These are phyloP conservation scores for Sclerotinia glacialis DNA, from an alignment of 2,329 filamentous ascomycete genomes.

Conservation along the genomic window DNA sequence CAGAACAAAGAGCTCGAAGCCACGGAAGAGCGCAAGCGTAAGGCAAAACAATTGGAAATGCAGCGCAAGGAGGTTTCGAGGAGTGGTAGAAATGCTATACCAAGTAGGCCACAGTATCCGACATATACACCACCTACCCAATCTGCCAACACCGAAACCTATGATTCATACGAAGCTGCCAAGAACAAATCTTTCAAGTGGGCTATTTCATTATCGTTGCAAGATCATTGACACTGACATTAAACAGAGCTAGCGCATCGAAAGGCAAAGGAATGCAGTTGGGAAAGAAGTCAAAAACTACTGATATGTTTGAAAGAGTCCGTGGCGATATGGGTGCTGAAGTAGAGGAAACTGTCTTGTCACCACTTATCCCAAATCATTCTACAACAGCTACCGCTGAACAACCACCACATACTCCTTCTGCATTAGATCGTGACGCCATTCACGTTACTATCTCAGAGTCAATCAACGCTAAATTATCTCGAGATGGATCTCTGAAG, in stretches of 20 bases:
- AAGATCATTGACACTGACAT: conserved; percentile 33
- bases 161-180: conserved; percentile 93
- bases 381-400: conserved; percentile 51
- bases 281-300: conserved; percentile 97
- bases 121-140: conserved; percentile 81
- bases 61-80: conserved; percentile 95
- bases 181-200: conserved; percentile 93
- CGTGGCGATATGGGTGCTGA: conserved; percentile 87
- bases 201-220: conserved; percentile 36
- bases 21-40: conserved; percentile 95
- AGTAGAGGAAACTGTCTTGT: conserved; percentile 62
- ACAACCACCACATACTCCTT: conserved; percentile 53
- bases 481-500: conserved; percentile 81
- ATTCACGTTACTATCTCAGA: conserved; percentile 88
- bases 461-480: conserved; percentile 84
- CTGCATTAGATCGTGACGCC: conserved; percentile 74
- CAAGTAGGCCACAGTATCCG: conserved; percentile 79
- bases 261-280: conserved; percentile 99
- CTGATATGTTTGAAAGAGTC: conserved; percentile 95
- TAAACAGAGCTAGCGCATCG: conserved; percentile 55
- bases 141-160: conserved; percentile 73
- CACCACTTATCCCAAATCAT: conserved; percentile 61
- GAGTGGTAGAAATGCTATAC: conserved; percentile 62
- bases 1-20: conserved; percentile 99
- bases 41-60: conserved; percentile 98